Evolutionary conservation across 345 rosid genomes (phyloP).

Genomic region (Anacardium occidentale): DNA sequence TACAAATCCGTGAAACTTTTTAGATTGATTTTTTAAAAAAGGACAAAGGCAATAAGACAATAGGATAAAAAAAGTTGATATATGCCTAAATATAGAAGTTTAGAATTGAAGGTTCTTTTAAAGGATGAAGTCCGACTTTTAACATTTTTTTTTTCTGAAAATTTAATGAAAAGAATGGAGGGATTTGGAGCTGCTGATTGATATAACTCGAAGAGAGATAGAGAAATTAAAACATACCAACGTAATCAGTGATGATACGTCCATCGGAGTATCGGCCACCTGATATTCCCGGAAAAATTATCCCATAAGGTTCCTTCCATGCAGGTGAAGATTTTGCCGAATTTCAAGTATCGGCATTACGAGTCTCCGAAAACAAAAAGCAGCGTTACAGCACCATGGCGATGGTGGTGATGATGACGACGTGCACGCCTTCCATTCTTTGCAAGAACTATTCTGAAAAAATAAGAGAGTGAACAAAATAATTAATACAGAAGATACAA

Average conservation of each 20-base stretch:
- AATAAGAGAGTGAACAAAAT: neutral
- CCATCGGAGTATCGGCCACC: slow-evolving; percentile 72
- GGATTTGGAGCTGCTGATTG: neutral
- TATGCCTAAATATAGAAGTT: no score
- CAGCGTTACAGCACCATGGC: neutral
- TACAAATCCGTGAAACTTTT: no score
- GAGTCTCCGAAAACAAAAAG: slow-evolving; percentile 88
- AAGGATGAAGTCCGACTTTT: no score
- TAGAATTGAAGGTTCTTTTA: no score
- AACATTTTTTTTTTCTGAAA: no score
- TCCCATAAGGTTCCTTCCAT: slow-evolving; percentile 67
- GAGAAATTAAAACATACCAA: slow-evolving; percentile 39
- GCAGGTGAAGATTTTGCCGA: slow-evolving; percentile 21
- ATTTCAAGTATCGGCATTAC: slow-evolving; percentile 73
- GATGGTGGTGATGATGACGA: neutral
- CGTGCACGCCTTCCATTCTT: neutral
- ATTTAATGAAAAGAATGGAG: neutral
- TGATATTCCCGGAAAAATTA: slow-evolving; percentile 65
- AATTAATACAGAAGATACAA: no score
- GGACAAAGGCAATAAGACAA: no score
- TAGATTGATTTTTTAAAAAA: no score
- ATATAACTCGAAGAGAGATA: neutral
- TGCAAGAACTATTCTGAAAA: slow-evolving; percentile 5
- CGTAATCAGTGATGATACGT: slow-evolving; percentile 64
- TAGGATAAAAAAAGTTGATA: no score